These are phyloP conservation scores for Curvularia lunata DNA, from an alignment of 2,329 filamentous ascomycete species.

Conservation along the genomic window DNA sequence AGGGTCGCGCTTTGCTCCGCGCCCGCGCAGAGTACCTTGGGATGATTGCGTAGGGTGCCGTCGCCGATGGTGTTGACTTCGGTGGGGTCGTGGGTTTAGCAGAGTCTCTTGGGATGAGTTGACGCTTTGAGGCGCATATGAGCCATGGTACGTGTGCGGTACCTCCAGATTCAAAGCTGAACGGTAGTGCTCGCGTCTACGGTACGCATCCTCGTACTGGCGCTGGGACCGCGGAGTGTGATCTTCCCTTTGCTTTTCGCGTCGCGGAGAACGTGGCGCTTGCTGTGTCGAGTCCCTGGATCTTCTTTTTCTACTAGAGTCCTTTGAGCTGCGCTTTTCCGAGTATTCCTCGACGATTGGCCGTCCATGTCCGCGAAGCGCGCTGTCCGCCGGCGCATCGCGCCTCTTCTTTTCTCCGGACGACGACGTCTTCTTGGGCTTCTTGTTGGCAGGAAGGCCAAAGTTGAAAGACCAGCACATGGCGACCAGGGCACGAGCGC, in stretches of 20 bases:
- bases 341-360: slow-evolving; percentile 32
- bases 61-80: slow-evolving; percentile 41
- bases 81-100: slow-evolving; percentile 46
- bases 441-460: slow-evolving; percentile 39
- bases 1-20: slow-evolving; percentile 47
- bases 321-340: slow-evolving; percentile 43
- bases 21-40: slow-evolving; percentile 44
- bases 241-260: slow-evolving; percentile 31
- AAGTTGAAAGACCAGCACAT: slow-evolving; percentile 50
- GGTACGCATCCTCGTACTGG: slow-evolving; percentile 24
- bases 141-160: slow-evolving; percentile 38
- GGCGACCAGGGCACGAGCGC: slow-evolving; percentile 34
- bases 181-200: slow-evolving; percentile 27
- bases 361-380: slow-evolving; percentile 34
- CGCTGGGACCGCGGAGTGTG: slow-evolving; percentile 29
- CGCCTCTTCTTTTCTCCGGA: slow-evolving; percentile 41
- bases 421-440: slow-evolving; percentile 38
- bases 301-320: slow-evolving; percentile 33
- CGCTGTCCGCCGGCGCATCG: slow-evolving; percentile 29
- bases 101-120: slow-evolving; percentile 46
- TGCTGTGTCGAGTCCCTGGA: slow-evolving; percentile 29
- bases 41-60: slow-evolving; percentile 44
- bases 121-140: slow-evolving; percentile 30
- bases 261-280: slow-evolving; percentile 33
- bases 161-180: slow-evolving; percentile 36